These are phyloP conservation scores for Boletus subparvulus DNA, from an alignment of 768 basidiomycete genomes.

Conservation along the genomic window DNA sequence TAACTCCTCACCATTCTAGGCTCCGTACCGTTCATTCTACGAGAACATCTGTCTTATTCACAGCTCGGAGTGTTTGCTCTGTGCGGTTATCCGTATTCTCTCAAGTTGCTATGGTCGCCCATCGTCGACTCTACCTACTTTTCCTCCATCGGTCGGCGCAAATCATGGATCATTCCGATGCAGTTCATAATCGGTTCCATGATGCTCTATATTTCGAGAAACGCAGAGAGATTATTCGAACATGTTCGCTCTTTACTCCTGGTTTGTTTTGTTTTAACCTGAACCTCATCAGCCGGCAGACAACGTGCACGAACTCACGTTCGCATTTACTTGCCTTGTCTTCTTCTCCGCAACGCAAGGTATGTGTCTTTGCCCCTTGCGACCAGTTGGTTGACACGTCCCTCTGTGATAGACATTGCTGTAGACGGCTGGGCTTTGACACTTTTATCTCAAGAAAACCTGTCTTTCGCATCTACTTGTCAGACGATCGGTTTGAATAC, in stretches of 20 bases:
- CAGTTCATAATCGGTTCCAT: conserved; percentile 84
- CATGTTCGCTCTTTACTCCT: conserved; percentile 48
- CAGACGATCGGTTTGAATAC: conserved; percentile 97
- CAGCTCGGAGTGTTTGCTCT: conserved; percentile 94
- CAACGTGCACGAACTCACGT: conserved; percentile 74
- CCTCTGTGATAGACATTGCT: conserved; percentile 72
- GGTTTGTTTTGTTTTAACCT: conserved; percentile 5
- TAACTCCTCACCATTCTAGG: conserved; percentile 45
- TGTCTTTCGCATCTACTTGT: conserved; percentile 96
- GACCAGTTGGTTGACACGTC: conserved; percentile 13
- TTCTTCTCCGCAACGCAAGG: conserved; percentile 98
- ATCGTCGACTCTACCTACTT: conserved; percentile 92
- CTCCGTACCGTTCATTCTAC: conserved; percentile 93
- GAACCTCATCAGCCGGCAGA: conserved; percentile 64
- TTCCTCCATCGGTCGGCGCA: conserved; percentile 83
- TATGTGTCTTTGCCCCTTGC: conserved; percentile 30
- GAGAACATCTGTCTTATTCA: conserved; percentile 94
- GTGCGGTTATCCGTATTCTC: conserved; percentile 91
- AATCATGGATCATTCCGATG: conserved; percentile 99
- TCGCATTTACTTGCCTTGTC: conserved; percentile 85
- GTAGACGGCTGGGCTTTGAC: conserved; percentile 93
- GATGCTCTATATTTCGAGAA: conserved; percentile 75
- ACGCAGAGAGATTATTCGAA: conserved; percentile 74
- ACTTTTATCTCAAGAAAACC: conserved; percentile 84
- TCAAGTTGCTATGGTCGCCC: conserved; percentile 97